Evolutionary conservation across 176 grass and related monocot species (phyloP).

Genomic region (Carex pumila): DNA sequence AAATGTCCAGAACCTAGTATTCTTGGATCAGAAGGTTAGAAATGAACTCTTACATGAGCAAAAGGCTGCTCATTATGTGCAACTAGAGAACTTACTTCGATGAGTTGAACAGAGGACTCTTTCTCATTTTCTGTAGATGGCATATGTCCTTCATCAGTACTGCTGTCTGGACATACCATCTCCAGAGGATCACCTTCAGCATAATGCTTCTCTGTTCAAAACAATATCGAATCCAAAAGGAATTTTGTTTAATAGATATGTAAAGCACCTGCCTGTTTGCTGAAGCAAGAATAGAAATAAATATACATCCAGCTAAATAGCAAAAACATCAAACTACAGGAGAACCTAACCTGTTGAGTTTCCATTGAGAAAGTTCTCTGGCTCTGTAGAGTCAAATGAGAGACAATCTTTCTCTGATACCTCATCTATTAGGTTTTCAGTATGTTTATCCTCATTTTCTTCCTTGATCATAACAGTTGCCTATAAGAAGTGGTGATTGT

Average conservation of each 20-base stretch:
- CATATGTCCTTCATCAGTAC: not conserved
- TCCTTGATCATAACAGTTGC: not conserved
- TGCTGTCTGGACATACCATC: not conserved
- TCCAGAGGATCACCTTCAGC: not conserved
- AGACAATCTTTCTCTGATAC: not conserved
- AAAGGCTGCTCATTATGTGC: not conserved
- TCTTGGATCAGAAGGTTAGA: not conserved
- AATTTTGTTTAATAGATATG: not conserved
- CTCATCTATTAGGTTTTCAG: not conserved
- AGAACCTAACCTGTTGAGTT: not conserved
- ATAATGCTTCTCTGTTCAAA: not conserved
- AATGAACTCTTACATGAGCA: not conserved
- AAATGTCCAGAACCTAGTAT: no score
- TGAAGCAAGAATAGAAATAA: not conserved
- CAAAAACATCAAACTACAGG: not conserved
- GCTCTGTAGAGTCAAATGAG: not conserved
- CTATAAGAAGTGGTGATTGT: not conserved
- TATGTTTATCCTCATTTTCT: not conserved
- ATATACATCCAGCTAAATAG: not conserved
- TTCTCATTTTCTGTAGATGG: constrained; percentile 9
- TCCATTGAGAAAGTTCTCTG: not conserved
- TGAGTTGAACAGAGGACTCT: not conserved
- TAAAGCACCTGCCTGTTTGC: not conserved
- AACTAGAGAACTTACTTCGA: not conserved
- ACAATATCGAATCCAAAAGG: not conserved